Conservation (phyloP, 1,284 basidiomycete genomes). For the Ceratobasidium theobromae region DNA sequence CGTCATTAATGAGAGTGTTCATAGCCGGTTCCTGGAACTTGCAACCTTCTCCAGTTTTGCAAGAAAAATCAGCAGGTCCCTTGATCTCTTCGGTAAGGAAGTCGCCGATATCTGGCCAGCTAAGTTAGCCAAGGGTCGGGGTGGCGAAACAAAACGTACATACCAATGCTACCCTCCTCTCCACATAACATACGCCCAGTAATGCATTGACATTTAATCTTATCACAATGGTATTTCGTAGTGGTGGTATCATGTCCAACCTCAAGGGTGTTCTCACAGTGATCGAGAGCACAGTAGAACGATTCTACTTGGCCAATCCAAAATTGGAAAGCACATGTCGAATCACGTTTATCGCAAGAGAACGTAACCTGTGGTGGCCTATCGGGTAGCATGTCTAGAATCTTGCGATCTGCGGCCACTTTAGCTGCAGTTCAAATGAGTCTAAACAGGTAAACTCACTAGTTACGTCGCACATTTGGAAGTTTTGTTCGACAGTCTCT, state of each 20-base stretch:
- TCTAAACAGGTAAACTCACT: conserved; percentile 56
- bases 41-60: conserved; percentile 71
- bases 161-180: conserved; percentile 91
- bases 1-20: conserved; percentile 90
- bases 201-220: conserved; percentile 87
- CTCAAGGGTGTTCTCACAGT: conserved; percentile 54
- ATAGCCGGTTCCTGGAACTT: conserved; percentile 94
- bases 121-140: neutral
- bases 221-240: conserved; percentile 76
- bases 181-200: conserved; percentile 94
- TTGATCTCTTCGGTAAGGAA: conserved; percentile 89
- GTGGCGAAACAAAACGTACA: conserved; percentile 41
- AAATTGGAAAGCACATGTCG: conserved; percentile 92
- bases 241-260: conserved; percentile 67
- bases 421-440: neutral
- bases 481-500: conserved; percentile 86
- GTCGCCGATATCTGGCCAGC: conserved; percentile 81
- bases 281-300: conserved; percentile 87
- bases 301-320: conserved; percentile 94
- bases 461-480: conserved; percentile 97
- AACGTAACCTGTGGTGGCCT: conserved; percentile 95
- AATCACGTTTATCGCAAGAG: conserved; percentile 64
- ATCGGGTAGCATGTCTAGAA: conserved; percentile 83
- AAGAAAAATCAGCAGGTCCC: conserved; percentile 87
- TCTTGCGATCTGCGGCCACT: conserved; percentile 70